phyloP scores from a whole-genome alignment of 2,329 filamentous ascomycete genomes.

The Microdochium trichocladiopsis region DNA sequence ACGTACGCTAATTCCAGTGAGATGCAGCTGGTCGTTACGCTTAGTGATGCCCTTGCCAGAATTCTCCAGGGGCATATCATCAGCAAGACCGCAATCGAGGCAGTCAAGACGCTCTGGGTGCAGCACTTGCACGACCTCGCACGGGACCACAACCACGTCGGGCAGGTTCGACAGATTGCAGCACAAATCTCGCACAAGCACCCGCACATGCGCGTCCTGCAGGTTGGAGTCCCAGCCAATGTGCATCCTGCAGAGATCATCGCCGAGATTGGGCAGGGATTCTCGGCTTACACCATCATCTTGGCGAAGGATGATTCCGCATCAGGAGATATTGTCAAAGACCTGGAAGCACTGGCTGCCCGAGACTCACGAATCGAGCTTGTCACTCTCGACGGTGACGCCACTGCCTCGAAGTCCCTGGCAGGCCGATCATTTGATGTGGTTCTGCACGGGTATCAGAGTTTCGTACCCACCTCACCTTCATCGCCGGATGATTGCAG shows the following conservation, averaged over 20 bases:
- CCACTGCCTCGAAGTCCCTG: neutral
- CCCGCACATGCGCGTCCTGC: neutral
- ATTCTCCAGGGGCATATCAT: neutral
- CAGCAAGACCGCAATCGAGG: neutral
- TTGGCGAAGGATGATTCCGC: neutral
- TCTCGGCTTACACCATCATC: neutral
- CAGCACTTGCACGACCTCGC: neutral
- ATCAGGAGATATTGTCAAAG: neutral
- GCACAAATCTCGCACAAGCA: neutral
- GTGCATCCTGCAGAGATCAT: neutral
- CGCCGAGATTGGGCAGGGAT: neutral
- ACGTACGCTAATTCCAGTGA: neutral
- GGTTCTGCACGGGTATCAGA: neutral
- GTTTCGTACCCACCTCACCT: neutral
- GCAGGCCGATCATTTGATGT: neutral
- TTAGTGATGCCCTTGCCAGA: neutral
- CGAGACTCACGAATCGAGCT: neutral
- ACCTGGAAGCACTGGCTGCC: neutral
- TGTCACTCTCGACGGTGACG: neutral
- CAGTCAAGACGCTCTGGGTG: neutral
- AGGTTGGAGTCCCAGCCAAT: conserved; percentile 5
- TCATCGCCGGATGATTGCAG: neutral
- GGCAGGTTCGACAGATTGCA: neutral
- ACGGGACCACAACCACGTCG: neutral
- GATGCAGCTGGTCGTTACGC: neutral